Base-by-base conservation (phyloP, 345 rosid species). In the Erodium maritimum region DNA sequence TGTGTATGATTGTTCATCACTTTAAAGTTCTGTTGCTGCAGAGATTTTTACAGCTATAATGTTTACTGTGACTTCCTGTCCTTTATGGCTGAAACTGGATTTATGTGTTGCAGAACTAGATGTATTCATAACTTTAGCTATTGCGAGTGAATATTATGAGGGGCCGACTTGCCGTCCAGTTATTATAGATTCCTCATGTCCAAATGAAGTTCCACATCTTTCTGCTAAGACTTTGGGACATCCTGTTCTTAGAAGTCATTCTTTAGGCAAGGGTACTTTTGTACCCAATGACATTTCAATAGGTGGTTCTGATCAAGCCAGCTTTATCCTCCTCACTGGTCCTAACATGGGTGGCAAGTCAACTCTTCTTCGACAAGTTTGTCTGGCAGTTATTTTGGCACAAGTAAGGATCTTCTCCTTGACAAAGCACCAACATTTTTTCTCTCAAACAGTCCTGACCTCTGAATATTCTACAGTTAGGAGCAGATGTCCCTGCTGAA, bases 291-390 rank as follows among this genome's bases (percentile, higher is more conserved):
- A 93, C 67, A 69, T 89, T 56, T 69, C 54, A 58, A 71, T 93
- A 23, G 94, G 97, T 52, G 90, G 97, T 70, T 55, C 66, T 58
- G 73, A 58, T 67, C 67, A 77, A 64, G 85, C 95, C 65, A 74
- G 86, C 61, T 93, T 93, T 79, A 69, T 93, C 66, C 95, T 93
- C 62, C 99, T 93, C 58, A 87, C 96, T 19, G 99, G 97, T 74
- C 99, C 99, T 58, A 93, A 93, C 70, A 93, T 93, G 96, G 97
- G 99, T 67, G 99, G 97, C 64, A 93, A 93, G 73, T 93, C 99
- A 58, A 93, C 97, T 58, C 91, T 93, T 69, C 95, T 93, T 67
- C 99, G 97, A 34, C 99, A 93, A 82, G 90, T 89, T 69, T 89
- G 99, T 79, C 75, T 93, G 75, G 81, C 94, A 62, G 83, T 85